Percentiles rank a stretch among this genome's conserved stretches.
These are phyloP conservation scores for Coprinopsis cinerea DNA, from an alignment of 768 basidiomycete species.

Conservation along the genomic window DNA sequence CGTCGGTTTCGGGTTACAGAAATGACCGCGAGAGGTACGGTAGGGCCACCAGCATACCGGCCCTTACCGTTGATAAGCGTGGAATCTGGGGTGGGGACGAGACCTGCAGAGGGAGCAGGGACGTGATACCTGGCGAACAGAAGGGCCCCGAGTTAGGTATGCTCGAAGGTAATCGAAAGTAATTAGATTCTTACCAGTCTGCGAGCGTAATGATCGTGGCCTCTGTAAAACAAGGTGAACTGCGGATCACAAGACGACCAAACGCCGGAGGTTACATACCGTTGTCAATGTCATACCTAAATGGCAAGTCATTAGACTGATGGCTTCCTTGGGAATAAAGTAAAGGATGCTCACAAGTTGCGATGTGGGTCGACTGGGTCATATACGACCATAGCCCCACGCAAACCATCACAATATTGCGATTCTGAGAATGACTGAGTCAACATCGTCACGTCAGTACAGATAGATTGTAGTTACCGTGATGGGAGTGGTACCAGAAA, in stretches of 20 bases:
- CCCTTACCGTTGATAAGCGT: slow-evolving; percentile 47
- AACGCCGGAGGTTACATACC: slow-evolving; percentile 22
- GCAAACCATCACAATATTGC: slow-evolving; percentile 54
- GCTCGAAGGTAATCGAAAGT: slow-evolving; percentile 1
- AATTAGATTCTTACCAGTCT: slow-evolving; percentile 32
- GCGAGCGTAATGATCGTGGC: slow-evolving; percentile 43
- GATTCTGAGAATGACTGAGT: slow-evolving; percentile 21
- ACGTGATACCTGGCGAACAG: slow-evolving; percentile 22
- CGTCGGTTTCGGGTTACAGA: slow-evolving; percentile 28
- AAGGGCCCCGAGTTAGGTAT: slow-evolving; percentile 6
- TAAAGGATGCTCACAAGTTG: slow-evolving; percentile 6
- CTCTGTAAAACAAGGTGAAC: slow-evolving; percentile 20
- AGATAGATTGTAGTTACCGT: slow-evolving; percentile 22
- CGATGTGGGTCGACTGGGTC: slow-evolving; percentile 35
- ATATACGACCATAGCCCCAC: slow-evolving; percentile 44
- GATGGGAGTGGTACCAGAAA: slow-evolving; percentile 38
- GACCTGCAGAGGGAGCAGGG: slow-evolving; percentile 22
- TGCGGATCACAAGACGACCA: neutral
- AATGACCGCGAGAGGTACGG: slow-evolving; percentile 30
- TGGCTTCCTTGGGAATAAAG: neutral
- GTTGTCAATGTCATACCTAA: slow-evolving; percentile 36
- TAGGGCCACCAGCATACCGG: slow-evolving; percentile 34
- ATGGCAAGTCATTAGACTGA: slow-evolving; percentile 5
- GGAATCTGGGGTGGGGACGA: slow-evolving; percentile 24
- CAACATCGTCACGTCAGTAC: slow-evolving; percentile 15